Percentiles rank a stretch among this genome's conserved stretches.
These are phyloP conservation scores for Arthroderma sp. DNA, from an alignment of 2,329 filamentous ascomycete species.

Conservation along the genomic window DNA sequence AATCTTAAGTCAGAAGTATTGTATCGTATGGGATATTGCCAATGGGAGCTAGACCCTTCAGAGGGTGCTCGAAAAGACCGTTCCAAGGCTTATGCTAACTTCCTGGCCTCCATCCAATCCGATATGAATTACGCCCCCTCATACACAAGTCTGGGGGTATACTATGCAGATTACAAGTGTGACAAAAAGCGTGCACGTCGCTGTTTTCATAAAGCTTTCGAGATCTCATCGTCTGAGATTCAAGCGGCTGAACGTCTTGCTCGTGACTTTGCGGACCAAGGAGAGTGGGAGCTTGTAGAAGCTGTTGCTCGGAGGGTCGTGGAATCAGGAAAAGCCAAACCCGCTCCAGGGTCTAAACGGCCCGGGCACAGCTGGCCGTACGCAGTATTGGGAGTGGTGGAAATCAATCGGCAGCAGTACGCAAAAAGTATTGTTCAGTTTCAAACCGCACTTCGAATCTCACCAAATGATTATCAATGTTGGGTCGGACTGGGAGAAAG, in stretches of 20 bases:
- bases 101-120: constrained; percentile 70
- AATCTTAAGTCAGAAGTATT: constrained; percentile 75
- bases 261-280: constrained; percentile 69
- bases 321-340: constrained; percentile 84
- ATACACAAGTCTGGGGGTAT: constrained; percentile 81
- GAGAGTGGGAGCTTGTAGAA: constrained; percentile 95
- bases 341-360: constrained; percentile 81
- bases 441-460: constrained; percentile 71
- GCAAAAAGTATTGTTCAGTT: constrained; percentile 81
- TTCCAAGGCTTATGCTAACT: constrained; percentile 68
- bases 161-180: constrained; percentile 79
- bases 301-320: constrained; percentile 80
- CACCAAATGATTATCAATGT: constrained; percentile 79
- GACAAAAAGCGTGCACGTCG: constrained; percentile 77
- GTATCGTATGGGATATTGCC: constrained; percentile 73
- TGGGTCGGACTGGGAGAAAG: constrained; percentile 97
- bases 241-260: constrained; percentile 78
- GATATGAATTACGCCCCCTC: constrained; percentile 80
- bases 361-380: constrained; percentile 94
- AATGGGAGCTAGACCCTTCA: constrained; percentile 72
- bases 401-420: constrained; percentile 89
- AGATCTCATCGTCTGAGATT: constrained; percentile 76
- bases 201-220: constrained; percentile 93
- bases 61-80: constrained; percentile 64
- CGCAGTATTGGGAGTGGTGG: constrained; percentile 81